Conservation (phyloP, 495 filamentous ascomycete genomes). For the Annulohypoxylon maeteangense region DNA sequence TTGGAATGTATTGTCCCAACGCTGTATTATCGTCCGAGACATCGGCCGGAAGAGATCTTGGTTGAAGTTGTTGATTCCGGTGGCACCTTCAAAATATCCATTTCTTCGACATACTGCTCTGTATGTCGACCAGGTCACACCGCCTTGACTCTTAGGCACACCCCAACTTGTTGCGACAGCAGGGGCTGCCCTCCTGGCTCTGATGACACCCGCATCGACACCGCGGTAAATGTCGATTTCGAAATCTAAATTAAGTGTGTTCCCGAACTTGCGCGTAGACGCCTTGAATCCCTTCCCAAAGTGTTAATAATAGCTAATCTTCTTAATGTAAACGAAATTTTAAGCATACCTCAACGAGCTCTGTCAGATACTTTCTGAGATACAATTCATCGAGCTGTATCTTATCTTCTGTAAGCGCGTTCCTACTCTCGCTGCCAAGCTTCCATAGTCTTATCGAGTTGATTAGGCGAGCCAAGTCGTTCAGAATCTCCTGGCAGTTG, state of each 20-base stretch:
- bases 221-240: neutral
- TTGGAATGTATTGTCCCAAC: conserved; percentile 69
- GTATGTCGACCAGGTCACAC: conserved; percentile 67
- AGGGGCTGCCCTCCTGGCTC: too few relatives aligned
- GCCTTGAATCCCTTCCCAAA: too few relatives aligned
- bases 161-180: conserved; percentile 63
- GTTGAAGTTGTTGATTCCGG: conserved; percentile 62
- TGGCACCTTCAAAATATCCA: conserved; percentile 49
- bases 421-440: conserved; percentile 56
- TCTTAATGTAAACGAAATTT: neutral
- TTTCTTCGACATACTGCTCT: conserved; percentile 67
- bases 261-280: too few relatives aligned
- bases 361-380: conserved; percentile 54
- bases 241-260: too few relatives aligned
- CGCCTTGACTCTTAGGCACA: conserved; percentile 56
- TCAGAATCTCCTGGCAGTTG: conserved; percentile 53
- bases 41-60: conserved; percentile 63
- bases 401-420: conserved; percentile 56
- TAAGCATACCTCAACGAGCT: conserved; percentile 59
- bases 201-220: conserved; percentile 13
- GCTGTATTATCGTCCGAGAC: conserved; percentile 59
- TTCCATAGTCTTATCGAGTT: conserved; percentile 70
- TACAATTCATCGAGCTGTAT: conserved; percentile 53
- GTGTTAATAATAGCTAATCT: too few relatives aligned
- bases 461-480: conserved; percentile 62